A percentile compares a stretch with the other conserved stretches of the same genome.
Evolutionary conservation across 139 green algal species (phyloP).

Genomic region (Chlamydomonas sphaeroides): DNA sequence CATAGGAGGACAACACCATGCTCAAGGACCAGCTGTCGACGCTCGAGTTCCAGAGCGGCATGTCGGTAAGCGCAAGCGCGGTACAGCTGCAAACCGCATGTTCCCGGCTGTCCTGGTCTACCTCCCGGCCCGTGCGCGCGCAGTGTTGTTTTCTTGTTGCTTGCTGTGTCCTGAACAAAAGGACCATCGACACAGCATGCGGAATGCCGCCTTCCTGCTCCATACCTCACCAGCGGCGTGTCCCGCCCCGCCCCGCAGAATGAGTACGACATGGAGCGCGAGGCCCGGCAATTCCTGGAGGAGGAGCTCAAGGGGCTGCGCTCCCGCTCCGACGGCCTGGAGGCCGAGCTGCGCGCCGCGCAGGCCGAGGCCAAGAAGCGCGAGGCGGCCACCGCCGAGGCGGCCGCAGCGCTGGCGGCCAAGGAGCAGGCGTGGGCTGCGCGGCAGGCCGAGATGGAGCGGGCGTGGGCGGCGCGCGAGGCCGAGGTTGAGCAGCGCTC

Average conservation of each 20-base stretch:
- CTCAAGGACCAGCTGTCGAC: slow-evolving; percentile 31
- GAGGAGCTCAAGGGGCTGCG: background rate
- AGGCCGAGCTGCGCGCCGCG: background rate
- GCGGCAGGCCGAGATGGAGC: background rate
- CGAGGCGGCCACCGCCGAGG: background rate
- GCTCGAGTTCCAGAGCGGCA: slow-evolving; percentile 13
- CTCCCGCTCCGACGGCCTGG: background rate
- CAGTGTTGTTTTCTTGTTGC: too few species aligned
- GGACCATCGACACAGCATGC: too few species aligned
- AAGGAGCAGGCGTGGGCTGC: background rate
- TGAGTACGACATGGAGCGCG: slow-evolving; percentile 39
- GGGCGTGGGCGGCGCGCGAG: too few species aligned
- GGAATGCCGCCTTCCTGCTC: too few species aligned
- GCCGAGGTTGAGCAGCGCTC: background rate
- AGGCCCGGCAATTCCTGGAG: slow-evolving; percentile 35
- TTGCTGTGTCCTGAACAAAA: too few species aligned
- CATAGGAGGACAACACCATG: slow-evolving; percentile 20
- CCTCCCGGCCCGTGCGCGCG: too few species aligned
- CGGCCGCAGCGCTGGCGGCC: background rate
- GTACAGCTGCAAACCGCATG: too few species aligned
- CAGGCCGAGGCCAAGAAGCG: background rate
- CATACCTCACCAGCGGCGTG: too few species aligned
- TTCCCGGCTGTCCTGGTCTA: too few species aligned
- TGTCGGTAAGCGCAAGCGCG: slow-evolving; percentile 17
- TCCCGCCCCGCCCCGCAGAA: too few species aligned